Conservation (phyloP, 2,329 filamentous ascomycete genomes). For the Clonostachys rosea region DNA sequence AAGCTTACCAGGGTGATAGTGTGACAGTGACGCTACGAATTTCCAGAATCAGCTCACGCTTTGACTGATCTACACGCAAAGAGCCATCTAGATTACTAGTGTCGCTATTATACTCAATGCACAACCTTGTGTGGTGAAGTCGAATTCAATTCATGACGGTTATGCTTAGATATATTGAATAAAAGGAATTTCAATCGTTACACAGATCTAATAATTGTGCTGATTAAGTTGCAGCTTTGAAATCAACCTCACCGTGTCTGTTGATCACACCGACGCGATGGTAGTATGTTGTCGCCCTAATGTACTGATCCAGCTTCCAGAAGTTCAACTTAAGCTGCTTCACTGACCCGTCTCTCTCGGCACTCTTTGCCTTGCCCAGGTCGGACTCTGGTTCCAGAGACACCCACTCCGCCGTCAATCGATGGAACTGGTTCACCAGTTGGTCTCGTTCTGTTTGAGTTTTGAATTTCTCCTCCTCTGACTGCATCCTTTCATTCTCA, state of each 20-base stretch:
- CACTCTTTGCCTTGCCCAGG: slow-evolving; percentile 9
- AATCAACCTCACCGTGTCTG: slow-evolving; percentile 2
- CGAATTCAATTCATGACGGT: too few relatives aligned
- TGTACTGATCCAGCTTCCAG: slow-evolving; percentile 66
- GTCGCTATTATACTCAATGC: too few relatives aligned
- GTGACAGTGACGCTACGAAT: too few relatives aligned
- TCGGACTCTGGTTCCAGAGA: slow-evolving; percentile 21
- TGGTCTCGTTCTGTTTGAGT: slow-evolving; percentile 46
- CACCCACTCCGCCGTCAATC: slow-evolving; percentile 56
- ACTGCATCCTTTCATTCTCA: slow-evolving; percentile 54
- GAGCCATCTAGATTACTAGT: too few relatives aligned
- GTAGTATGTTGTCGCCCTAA: slow-evolving; percentile 20
- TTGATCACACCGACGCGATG: slow-evolving; percentile 3
- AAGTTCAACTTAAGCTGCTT: slow-evolving; percentile 54
- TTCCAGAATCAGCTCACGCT: too few relatives aligned
- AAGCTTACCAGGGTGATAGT: too few relatives aligned
- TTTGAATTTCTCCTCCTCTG: slow-evolving; percentile 33
- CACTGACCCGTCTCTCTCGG: slow-evolving; percentile 40
- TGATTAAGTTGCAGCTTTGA: slow-evolving; percentile 1
- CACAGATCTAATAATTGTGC: neutral
- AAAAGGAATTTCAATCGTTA: too few relatives aligned
- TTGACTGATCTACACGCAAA: too few relatives aligned
- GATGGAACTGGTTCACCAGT: slow-evolving; percentile 53
- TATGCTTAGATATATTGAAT: too few relatives aligned
- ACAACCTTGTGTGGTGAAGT: too few relatives aligned